Evolutionary conservation across 1,284 basidiomycete genomes (phyloP).

Genomic region (Cryptococcus sp.): DNA sequence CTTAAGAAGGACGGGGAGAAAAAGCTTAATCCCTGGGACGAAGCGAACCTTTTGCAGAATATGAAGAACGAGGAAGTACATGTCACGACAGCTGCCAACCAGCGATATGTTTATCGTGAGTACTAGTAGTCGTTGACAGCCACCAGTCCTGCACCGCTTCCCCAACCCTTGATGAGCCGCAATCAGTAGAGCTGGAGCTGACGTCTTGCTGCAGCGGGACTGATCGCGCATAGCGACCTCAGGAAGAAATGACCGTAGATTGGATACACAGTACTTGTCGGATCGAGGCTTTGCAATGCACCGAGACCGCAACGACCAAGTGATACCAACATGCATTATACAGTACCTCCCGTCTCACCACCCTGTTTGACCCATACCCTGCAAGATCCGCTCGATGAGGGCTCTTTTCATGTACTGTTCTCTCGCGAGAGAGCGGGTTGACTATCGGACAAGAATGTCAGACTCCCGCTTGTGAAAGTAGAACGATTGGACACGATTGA

Average conservation of each 20-base stretch:
- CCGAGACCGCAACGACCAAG: neutral
- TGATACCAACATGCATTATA: conserved; percentile 7
- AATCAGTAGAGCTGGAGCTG: too few relatives aligned
- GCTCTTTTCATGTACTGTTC: conserved; percentile 80
- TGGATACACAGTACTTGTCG: neutral
- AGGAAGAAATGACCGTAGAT: conserved; percentile 19
- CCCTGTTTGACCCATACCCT: conserved; percentile 63
- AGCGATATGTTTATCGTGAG: conserved; percentile 47
- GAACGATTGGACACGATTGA: too few relatives aligned
- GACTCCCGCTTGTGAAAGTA: too few relatives aligned
- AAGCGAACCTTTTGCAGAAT: conserved; percentile 40
- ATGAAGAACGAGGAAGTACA: conserved; percentile 43
- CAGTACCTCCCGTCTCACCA: conserved; percentile 25
- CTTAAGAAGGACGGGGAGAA: conserved; percentile 18
- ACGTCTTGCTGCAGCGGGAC: conserved; percentile 28
- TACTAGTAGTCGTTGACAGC: conserved; percentile 13
- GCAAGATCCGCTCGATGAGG: conserved; percentile 80
- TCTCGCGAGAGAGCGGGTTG: conserved; percentile 80
- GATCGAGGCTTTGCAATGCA: neutral
- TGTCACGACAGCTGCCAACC: conserved; percentile 41
- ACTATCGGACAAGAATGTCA: conserved; percentile 58
- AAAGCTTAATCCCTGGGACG: conserved; percentile 37
- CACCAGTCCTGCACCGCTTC: neutral
- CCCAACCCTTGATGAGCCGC: neutral
- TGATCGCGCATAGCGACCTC: conserved; percentile 38